These are phyloP conservation scores for Penicillium sp. DNA, from an alignment of 2,329 filamentous ascomycete genomes.

Conservation along the genomic window DNA sequence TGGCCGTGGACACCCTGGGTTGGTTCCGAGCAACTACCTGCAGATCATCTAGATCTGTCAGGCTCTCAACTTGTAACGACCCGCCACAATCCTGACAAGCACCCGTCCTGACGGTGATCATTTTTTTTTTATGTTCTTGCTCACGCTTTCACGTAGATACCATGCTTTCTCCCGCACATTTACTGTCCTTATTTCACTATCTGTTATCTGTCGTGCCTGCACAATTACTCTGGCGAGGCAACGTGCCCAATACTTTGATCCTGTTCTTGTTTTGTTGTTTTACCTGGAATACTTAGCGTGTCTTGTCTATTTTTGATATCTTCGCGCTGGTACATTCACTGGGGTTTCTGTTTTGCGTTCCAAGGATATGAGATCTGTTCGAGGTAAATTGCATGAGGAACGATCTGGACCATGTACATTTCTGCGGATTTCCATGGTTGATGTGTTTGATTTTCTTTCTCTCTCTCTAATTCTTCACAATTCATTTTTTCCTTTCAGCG, in stretches of 20 bases:
- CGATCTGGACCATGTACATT: slow-evolving; percentile 8
- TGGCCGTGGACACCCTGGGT: slow-evolving; percentile 48
- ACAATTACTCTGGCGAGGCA: slow-evolving; percentile 8
- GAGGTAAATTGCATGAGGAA: slow-evolving; percentile 20
- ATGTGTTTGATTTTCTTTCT: slow-evolving; percentile 2
- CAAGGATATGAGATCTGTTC: slow-evolving; percentile 10
- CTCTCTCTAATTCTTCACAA: slow-evolving; percentile 5
- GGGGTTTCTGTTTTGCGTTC: slow-evolving; percentile 1
- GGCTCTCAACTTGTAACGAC: slow-evolving; percentile 24
- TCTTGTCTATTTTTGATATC: slow-evolving; percentile 4
- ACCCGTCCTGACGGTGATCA: slow-evolving; percentile 19
- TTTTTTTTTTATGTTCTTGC: background rate
- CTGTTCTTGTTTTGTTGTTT: slow-evolving; percentile 2
- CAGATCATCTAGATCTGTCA: slow-evolving; percentile 52
- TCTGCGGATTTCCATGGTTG: slow-evolving; percentile 1
- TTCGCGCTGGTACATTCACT: slow-evolving; percentile 4
- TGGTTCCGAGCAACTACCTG: slow-evolving; percentile 68
- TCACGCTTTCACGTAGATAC: slow-evolving; percentile 12
- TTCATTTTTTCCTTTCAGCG: background rate
- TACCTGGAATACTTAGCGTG: slow-evolving; percentile 16
- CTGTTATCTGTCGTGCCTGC: slow-evolving; percentile 5
- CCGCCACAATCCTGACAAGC: slow-evolving; percentile 22
- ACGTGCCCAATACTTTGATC: slow-evolving; percentile 7
- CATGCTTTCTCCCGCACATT: slow-evolving; percentile 24
- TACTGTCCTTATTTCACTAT: slow-evolving; percentile 13